phyloP scores from a whole-genome alignment of 176 grass and related monocot species.

The Chloris gayana region DNA sequence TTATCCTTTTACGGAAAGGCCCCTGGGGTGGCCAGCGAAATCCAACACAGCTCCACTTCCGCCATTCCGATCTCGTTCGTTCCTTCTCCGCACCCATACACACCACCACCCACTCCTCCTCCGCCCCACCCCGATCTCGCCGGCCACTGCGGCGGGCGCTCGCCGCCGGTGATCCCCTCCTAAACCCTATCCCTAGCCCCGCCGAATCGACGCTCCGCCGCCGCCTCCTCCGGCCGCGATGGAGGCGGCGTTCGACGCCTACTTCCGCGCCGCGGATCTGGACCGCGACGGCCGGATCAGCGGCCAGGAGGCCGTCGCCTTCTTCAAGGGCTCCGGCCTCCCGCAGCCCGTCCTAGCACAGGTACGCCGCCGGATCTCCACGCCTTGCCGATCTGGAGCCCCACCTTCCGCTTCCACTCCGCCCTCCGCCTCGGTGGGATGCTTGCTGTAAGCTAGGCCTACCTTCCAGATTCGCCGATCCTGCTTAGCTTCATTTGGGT shows the following conservation, averaged over 20 bases:
- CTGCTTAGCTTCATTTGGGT: neutral
- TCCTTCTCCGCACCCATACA: neutral
- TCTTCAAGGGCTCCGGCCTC: constrained; percentile 90
- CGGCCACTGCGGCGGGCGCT: constrained; percentile 12
- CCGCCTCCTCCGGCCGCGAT: constrained; percentile 22
- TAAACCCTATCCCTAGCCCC: neutral
- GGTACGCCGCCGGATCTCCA: constrained; percentile 52
- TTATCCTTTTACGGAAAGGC: neutral
- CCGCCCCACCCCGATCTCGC: constrained; percentile 37
- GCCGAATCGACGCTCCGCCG: neutral
- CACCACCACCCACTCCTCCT: neutral
- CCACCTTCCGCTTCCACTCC: neutral
- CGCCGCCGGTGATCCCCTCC: constrained; percentile 40
- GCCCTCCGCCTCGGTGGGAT: neutral
- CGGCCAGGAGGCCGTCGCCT: constrained; percentile 84
- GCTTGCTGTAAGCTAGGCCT: neutral
- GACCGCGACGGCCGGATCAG: constrained; percentile 96
- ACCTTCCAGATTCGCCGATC: constrained; percentile 19
- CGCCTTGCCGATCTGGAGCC: constrained; percentile 4
- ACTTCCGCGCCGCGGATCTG: constrained; percentile 93
- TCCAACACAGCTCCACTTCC: neutral
- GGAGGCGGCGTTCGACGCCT: constrained; percentile 80
- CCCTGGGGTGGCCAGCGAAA: constrained; percentile 2
- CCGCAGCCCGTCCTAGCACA: constrained; percentile 87
- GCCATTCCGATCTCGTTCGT: neutral